These are phyloP conservation scores for Suillus spraguei DNA, from an alignment of 768 basidiomycete genomes.

Conservation along the genomic window DNA sequence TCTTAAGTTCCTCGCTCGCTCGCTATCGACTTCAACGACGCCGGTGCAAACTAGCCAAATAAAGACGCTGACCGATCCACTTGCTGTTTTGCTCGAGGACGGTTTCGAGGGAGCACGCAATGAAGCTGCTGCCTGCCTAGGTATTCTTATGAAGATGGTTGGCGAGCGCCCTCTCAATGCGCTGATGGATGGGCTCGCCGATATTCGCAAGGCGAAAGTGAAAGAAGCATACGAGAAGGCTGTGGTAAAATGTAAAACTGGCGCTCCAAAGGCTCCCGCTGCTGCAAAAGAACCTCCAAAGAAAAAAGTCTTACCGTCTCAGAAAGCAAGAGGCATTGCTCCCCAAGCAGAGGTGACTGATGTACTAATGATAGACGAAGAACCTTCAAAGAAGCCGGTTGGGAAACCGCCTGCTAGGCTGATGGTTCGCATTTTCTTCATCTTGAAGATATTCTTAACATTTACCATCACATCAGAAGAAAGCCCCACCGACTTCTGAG, in stretches of 20 bases:
- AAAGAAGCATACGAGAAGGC: conserved; percentile 93
- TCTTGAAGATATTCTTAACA: background rate
- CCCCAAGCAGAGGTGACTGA: conserved; percentile 18
- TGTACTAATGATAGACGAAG: conserved; percentile 28
- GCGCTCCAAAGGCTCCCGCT: conserved; percentile 44
- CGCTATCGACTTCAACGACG: conserved; percentile 66
- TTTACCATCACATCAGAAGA: conserved; percentile 49
- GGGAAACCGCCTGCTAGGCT: conserved; percentile 57
- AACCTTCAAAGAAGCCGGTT: conserved; percentile 42
- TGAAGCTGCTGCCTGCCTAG: conserved; percentile 87
- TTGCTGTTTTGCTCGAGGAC: conserved; percentile 82
- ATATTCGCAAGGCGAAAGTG: conserved; percentile 88
- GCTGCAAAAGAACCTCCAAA: conserved; percentile 37
- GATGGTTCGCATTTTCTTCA: conserved; percentile 30
- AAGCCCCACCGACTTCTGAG: conserved; percentile 41
- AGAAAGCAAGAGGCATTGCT: conserved; percentile 23
- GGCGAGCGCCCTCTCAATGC: conserved; percentile 92
- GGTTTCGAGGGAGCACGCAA: conserved; percentile 86
- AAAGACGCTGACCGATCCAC: conserved; percentile 77
- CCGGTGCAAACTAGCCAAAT: conserved; percentile 77
- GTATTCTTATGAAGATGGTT: conserved; percentile 94
- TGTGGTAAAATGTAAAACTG: conserved; percentile 85
- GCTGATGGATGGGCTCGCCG: conserved; percentile 80
- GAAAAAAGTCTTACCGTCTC: conserved; percentile 37
- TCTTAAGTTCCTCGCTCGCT: conserved; percentile 82